phyloP scores from a whole-genome alignment of 495 filamentous ascomycete genomes.

The Sordaria brevicollis region DNA sequence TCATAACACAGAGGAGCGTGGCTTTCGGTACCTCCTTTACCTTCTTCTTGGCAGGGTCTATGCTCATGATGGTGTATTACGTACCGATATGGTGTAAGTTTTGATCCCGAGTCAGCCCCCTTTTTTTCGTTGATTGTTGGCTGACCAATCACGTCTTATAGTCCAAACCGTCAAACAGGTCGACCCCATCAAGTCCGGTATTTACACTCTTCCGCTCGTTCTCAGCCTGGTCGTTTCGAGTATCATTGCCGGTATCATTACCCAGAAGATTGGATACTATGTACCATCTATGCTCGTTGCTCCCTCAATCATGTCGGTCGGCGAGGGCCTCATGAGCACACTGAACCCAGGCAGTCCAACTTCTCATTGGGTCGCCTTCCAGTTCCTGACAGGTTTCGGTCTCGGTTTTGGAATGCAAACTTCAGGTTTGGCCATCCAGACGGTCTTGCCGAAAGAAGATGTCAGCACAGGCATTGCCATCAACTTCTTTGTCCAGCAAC shows the following conservation, averaged over 20 bases:
- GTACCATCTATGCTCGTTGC: conserved; percentile 52
- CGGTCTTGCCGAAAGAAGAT: conserved; percentile 44
- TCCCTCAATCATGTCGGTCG: conserved; percentile 50
- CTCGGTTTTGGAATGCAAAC: conserved; percentile 67
- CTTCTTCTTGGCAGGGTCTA: conserved; percentile 49
- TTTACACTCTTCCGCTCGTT: conserved; percentile 51
- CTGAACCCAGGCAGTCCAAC: conserved; percentile 43
- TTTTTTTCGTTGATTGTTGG: conserved; percentile 26
- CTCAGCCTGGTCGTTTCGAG: conserved; percentile 39
- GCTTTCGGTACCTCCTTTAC: conserved; percentile 48
- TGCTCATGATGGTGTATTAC: conserved; percentile 60
- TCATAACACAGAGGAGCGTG: conserved; percentile 69
- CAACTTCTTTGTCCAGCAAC: conserved; percentile 55
- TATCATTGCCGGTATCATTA: conserved; percentile 40
- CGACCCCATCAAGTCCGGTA: conserved; percentile 45
- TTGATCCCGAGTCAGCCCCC: not conserved
- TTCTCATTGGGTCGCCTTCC: conserved; percentile 60
- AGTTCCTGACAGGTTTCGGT: conserved; percentile 62
- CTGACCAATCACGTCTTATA: conserved; percentile 42
- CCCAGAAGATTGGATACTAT: conserved; percentile 56
- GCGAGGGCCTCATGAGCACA: conserved; percentile 58
- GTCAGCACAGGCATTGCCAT: conserved; percentile 52
- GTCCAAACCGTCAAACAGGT: conserved; percentile 59
- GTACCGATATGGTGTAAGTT: conserved; percentile 67
- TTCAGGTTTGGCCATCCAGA: conserved; percentile 52